Conservation (phyloP, 2,329 filamentous ascomycete species). For the Calonectria hawksworthii region DNA sequence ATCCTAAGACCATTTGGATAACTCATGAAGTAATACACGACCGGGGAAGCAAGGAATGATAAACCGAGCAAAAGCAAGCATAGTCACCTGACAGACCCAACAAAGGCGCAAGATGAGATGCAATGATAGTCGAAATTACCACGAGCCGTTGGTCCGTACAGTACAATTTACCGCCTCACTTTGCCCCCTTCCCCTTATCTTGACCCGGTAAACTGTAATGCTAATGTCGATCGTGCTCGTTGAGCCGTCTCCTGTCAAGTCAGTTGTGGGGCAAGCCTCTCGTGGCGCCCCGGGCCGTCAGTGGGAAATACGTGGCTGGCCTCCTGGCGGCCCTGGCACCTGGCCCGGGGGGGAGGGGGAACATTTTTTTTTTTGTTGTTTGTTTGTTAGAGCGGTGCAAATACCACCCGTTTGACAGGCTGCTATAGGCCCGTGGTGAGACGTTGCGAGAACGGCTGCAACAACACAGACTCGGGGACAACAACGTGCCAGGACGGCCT, state of each 20-base stretch:
- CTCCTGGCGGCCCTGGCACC: constrained; percentile 24
- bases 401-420: constrained; percentile 12
- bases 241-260: constrained; percentile 19
- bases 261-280: constrained; percentile 25
- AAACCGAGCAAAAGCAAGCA: not conserved
- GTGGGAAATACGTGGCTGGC: constrained; percentile 41
- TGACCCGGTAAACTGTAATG: constrained; percentile 10
- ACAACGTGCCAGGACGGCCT: not conserved
- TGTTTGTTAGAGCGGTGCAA: constrained; percentile 7
- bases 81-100: not conserved
- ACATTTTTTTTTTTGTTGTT: not conserved
- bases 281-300: constrained; percentile 34
- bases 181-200: constrained; percentile 16
- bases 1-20: too few relatives aligned
- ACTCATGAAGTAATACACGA: not conserved
- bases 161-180: constrained; percentile 17
- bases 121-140: constrained; percentile 3
- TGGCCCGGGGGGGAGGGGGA: not conserved
- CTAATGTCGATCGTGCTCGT: constrained; percentile 21
- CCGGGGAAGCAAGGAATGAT: not conserved
- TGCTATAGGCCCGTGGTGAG: not conserved
- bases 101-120: not conserved
- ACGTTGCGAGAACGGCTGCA: not conserved
- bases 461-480: not conserved
- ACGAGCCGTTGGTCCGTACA: constrained; percentile 4